These are phyloP conservation scores for Erysimum cheiranthoides DNA, from an alignment of 345 rosid species.

Conservation along the genomic window DNA sequence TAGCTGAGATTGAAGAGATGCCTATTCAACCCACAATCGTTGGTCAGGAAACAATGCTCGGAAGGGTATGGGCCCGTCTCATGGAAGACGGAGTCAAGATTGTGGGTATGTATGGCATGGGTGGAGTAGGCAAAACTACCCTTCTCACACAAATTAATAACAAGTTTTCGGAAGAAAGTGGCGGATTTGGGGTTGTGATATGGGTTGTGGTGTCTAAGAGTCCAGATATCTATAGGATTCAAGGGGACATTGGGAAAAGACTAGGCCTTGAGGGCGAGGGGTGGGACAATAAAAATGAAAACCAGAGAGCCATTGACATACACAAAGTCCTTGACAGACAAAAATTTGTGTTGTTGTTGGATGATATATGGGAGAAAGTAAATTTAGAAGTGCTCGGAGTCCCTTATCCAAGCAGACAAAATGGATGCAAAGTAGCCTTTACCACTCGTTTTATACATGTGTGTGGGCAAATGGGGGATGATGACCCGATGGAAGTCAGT, in stretches of 20 bases:
- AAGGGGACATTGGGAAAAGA: constrained; percentile 25
- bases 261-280: neutral
- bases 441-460: constrained; percentile 32
- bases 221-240: constrained; percentile 1
- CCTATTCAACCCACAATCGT: constrained; percentile 1
- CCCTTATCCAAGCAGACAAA: neutral
- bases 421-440: constrained; percentile 29
- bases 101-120: constrained; percentile 41
- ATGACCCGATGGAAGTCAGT: constrained; percentile 5
- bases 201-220: constrained; percentile 36
- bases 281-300: constrained; percentile 3
- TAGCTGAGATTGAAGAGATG: neutral
- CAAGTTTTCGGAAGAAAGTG: neutral
- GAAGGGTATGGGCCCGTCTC: constrained; percentile 23
- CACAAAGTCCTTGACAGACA: neutral
- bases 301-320: neutral
- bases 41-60: constrained; percentile 30
- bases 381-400: constrained; percentile 16
- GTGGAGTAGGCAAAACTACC: constrained; percentile 47
- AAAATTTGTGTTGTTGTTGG: constrained; percentile 17
- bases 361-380: constrained; percentile 39
- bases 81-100: neutral
- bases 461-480: constrained; percentile 21
- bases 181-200: constrained; percentile 22
- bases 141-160: constrained; percentile 41